A percentile compares a stretch with the other conserved stretches of the same genome.
These are phyloP conservation scores for Mycena alexandri DNA, from an alignment of 768 basidiomycete species.

Conservation along the genomic window DNA sequence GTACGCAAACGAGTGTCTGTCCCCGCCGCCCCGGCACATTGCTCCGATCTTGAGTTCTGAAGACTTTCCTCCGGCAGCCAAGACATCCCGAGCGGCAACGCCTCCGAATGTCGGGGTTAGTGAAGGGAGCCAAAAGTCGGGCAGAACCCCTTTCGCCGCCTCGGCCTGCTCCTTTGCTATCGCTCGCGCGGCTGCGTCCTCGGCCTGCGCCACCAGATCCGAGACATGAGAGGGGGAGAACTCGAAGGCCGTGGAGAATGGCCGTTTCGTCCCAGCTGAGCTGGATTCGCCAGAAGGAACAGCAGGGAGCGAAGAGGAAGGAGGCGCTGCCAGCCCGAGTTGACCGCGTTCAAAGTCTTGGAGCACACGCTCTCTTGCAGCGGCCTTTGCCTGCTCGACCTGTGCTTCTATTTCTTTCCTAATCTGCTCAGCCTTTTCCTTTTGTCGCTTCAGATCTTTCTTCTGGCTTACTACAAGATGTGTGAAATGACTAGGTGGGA, in stretches of 20 bases:
- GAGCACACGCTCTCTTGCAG: conserved; percentile 90
- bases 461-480: conserved; percentile 80
- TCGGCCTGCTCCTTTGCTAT: conserved; percentile 92
- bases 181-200: conserved; percentile 85
- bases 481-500: conserved; percentile 13
- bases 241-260: conserved; percentile 80
- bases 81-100: conserved; percentile 45
- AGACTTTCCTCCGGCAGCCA: conserved; percentile 50
- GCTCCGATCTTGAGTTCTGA: conserved; percentile 89
- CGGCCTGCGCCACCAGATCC: conserved; percentile 80
- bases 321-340: conserved; percentile 64
- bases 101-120: conserved; percentile 86
- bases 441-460: conserved; percentile 93
- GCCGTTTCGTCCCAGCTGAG: conserved; percentile 74
- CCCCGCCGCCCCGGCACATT: conserved; percentile 85
- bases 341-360: conserved; percentile 92
- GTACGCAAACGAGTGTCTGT: conserved; percentile 83
- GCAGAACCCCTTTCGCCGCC: conserved; percentile 86
- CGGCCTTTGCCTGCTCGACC: conserved; percentile 71
- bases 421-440: conserved; percentile 78
- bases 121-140: conserved; percentile 97
- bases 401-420: conserved; percentile 87
- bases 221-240: conserved; percentile 69
- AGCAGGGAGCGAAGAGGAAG: conserved; percentile 5
- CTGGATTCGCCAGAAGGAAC: conserved; percentile 53